A percentile compares a stretch with the other conserved stretches of the same genome.
phyloP scores from a whole-genome alignment of 768 basidiomycete genomes.

The Leccinum subtestaceum region DNA sequence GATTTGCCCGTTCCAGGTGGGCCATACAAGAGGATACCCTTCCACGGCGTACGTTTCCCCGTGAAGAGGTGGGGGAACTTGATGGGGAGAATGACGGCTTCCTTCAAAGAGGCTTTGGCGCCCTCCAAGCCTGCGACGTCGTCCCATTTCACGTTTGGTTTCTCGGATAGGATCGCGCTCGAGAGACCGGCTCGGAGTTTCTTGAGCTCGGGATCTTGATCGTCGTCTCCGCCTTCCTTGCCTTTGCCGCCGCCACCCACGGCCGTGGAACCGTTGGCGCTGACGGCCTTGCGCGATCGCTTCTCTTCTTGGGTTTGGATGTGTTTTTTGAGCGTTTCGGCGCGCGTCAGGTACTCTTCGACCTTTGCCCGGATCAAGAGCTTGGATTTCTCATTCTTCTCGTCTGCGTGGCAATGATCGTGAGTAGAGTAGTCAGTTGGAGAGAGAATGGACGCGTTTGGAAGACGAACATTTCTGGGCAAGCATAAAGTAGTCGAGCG shows the following conservation, averaged over 20 bases:
- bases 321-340: conserved; percentile 89
- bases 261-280: conserved; percentile 45
- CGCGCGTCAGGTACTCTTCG: conserved; percentile 85
- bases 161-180: conserved; percentile 87
- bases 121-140: conserved; percentile 96
- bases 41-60: conserved; percentile 97
- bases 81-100: conserved; percentile 98
- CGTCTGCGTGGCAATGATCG: conserved; percentile 37
- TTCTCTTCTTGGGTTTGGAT: conserved; percentile 62
- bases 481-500: conserved; percentile 97
- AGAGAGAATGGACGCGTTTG: neutral
- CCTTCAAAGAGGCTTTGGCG: conserved; percentile 94
- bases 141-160: conserved; percentile 96
- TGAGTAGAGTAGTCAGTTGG: conserved; percentile 4
- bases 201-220: conserved; percentile 89
- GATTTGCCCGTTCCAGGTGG: conserved; percentile 98
- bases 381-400: conserved; percentile 94
- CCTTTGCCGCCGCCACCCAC: conserved; percentile 44
- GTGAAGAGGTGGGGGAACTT: conserved; percentile 99
- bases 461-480: conserved; percentile 77
- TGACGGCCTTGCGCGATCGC: conserved; percentile 44
- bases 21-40: conserved; percentile 92
- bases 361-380: conserved; percentile 83
- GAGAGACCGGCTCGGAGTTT: conserved; percentile 91
- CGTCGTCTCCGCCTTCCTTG: conserved; percentile 55